phyloP scores from a whole-genome alignment of 1,139 yeast genomes.

The Pneumocystis oryctolagi region DNA sequence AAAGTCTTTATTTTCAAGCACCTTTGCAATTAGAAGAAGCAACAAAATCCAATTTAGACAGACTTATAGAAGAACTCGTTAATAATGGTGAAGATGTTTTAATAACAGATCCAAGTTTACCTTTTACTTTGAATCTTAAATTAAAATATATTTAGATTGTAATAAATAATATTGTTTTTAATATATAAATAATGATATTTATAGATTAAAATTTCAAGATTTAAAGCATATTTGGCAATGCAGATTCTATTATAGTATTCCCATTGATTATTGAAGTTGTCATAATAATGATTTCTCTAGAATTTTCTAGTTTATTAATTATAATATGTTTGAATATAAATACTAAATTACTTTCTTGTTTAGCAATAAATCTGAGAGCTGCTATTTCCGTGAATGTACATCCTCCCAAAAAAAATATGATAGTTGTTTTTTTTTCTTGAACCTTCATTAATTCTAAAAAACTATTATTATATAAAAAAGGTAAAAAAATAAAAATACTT shows the following conservation, averaged over 20 bases:
- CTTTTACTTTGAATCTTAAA: slow-evolving; percentile 28
- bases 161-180: background rate
- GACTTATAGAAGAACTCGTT: slow-evolving; percentile 30
- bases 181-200: background rate
- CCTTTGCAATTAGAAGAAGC: slow-evolving; percentile 39
- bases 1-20: slow-evolving; percentile 35
- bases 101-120: slow-evolving; percentile 43
- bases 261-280: slow-evolving; percentile 1
- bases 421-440: slow-evolving; percentile 23
- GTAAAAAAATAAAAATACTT: background rate
- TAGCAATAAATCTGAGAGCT: slow-evolving; percentile 43
- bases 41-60: slow-evolving; percentile 35
- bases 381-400: slow-evolving; percentile 65
- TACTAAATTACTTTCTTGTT: slow-evolving; percentile 8
- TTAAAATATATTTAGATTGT: slow-evolving; percentile 2
- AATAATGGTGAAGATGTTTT: slow-evolving; percentile 36
- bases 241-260: background rate
- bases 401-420: slow-evolving; percentile 57
- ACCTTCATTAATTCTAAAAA: background rate
- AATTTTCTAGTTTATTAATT: background rate
- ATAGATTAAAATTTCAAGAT: background rate
- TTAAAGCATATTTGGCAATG: background rate
- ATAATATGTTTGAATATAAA: background rate
- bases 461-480: slow-evolving; percentile 2
- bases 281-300: background rate